Percentiles rank a stretch among this genome's conserved stretches.
Evolutionary conservation across 805 yeast genomes (phyloP).

Genomic region (Vanderwaltozyma yarrowii): DNA sequence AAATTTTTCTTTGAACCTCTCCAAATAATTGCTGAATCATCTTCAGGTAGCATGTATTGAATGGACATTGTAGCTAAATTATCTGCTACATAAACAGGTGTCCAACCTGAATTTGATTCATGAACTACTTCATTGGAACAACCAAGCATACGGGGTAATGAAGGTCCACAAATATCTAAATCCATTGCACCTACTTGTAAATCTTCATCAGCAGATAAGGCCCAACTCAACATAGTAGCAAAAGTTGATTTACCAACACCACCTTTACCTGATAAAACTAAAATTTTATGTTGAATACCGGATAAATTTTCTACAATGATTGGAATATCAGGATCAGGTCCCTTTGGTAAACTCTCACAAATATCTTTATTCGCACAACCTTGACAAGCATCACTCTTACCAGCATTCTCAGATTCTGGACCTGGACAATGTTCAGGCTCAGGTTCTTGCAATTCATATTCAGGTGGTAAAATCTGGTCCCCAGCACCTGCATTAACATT

Average conservation of each 20-base stretch:
- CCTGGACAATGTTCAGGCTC: conserved; percentile 99
- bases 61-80: conserved; percentile 93
- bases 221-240: conserved; percentile 95
- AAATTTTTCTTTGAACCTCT: conserved; percentile 94
- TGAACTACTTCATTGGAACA: conserved; percentile 80
- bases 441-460: conserved; percentile 42
- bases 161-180: conserved; percentile 95
- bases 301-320: conserved; percentile 57
- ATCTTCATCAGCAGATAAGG: conserved; percentile 71
- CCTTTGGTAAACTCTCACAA: conserved; percentile 81
- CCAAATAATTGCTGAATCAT: conserved; percentile 93
- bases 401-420: conserved; percentile 89
- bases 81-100: conserved; percentile 92
- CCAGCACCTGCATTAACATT: not conserved
- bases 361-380: conserved; percentile 93
- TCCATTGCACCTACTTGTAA: conserved; percentile 95
- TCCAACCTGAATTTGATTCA: conserved; percentile 87
- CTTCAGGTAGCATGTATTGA: conserved; percentile 87
- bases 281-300: conserved; percentile 67
- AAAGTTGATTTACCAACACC: conserved; percentile 98
- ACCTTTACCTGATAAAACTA: conserved; percentile 75
- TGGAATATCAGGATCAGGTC: conserved; percentile 91
- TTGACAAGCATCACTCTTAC: conserved; percentile 84
- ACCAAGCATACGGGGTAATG: conserved; percentile 90
- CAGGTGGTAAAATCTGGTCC: conserved; percentile 6